Evolutionary conservation across 148 eudicot species (phyloP).

Genomic region (Rhododendron ovatum): DNA sequence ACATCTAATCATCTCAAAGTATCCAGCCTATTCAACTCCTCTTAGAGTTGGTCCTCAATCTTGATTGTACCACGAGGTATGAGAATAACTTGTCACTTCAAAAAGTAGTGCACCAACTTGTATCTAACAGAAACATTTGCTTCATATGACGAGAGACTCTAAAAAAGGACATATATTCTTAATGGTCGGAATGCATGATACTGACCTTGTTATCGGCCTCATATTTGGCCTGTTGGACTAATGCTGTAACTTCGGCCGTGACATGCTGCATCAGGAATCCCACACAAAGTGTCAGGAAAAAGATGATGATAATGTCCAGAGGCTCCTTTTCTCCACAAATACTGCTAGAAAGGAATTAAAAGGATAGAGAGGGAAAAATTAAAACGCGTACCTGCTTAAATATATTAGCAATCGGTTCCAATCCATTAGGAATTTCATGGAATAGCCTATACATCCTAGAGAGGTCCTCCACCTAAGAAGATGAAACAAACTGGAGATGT

Average conservation of each 20-base stretch:
- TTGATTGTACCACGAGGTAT: not conserved
- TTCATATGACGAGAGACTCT: not conserved
- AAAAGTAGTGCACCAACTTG: not conserved
- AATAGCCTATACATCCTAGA: conserved; percentile 49
- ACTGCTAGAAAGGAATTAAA: not conserved
- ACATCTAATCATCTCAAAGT: not conserved
- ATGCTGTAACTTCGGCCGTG: conserved; percentile 40
- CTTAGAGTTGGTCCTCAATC: not conserved
- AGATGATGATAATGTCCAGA: not conserved
- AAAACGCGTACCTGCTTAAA: not conserved
- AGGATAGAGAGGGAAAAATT: not conserved
- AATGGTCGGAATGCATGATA: not conserved
- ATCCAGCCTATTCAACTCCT: not conserved
- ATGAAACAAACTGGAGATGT: not conserved
- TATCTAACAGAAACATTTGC: not conserved
- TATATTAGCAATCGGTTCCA: conserved; percentile 37
- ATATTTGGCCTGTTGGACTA: conserved; percentile 70
- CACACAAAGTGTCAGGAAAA: not conserved
- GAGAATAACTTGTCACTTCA: not conserved
- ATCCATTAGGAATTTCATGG: conserved; percentile 28
- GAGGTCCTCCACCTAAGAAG: conserved; percentile 31
- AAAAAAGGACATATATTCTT: not conserved
- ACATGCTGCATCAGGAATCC: conserved; percentile 46
- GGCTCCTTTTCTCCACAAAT: not conserved
- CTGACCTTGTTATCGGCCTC: conserved; percentile 53